These are phyloP conservation scores for Heterobasidion annosum DNA, from an alignment of 1,284 basidiomycete genomes.

Conservation along the genomic window DNA sequence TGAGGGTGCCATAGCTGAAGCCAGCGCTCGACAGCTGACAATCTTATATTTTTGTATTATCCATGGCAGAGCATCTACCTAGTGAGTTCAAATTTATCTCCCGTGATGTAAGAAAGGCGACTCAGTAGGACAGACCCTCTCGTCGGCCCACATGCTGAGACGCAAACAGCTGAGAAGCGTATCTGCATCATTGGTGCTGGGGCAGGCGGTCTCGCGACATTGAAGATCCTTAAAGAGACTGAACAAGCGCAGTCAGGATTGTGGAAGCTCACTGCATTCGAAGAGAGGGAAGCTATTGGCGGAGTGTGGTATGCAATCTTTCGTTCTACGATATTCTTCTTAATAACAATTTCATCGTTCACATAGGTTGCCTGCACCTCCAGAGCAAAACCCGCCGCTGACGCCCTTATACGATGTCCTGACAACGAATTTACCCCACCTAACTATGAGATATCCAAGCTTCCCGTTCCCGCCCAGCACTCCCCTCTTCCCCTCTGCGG, in stretches of 20 bases:
- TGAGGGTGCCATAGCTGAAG: no score
- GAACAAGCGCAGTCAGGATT: slow-evolving; percentile 41
- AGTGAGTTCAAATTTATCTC: not conserved
- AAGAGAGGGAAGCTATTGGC: slow-evolving; percentile 55
- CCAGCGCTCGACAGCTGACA: no score
- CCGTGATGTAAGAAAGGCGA: not conserved
- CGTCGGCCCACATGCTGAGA: not conserved
- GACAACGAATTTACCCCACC: slow-evolving; percentile 70
- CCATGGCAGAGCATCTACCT: no score
- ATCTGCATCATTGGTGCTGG: slow-evolving; percentile 68
- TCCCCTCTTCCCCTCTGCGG: slow-evolving; percentile 52
- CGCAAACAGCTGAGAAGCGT: slow-evolving; percentile 11
- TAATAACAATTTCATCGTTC: not conserved
- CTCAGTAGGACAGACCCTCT: not conserved
- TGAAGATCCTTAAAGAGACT: slow-evolving; percentile 54
- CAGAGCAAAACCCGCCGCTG: slow-evolving; percentile 41
- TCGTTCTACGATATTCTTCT: not conserved
- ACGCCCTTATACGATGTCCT: slow-evolving; percentile 71
- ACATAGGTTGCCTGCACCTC: slow-evolving; percentile 45
- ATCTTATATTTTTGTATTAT: no score
- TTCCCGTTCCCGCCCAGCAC: slow-evolving; percentile 63
- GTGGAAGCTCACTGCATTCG: slow-evolving; percentile 53
- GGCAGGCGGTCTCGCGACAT: slow-evolving; percentile 53
- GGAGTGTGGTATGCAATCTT: slow-evolving; percentile 53
- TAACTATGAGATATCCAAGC: slow-evolving; percentile 57